Evolutionary conservation across 768 basidiomycete genomes (phyloP).

Genomic region (Termitomyces sp.): DNA sequence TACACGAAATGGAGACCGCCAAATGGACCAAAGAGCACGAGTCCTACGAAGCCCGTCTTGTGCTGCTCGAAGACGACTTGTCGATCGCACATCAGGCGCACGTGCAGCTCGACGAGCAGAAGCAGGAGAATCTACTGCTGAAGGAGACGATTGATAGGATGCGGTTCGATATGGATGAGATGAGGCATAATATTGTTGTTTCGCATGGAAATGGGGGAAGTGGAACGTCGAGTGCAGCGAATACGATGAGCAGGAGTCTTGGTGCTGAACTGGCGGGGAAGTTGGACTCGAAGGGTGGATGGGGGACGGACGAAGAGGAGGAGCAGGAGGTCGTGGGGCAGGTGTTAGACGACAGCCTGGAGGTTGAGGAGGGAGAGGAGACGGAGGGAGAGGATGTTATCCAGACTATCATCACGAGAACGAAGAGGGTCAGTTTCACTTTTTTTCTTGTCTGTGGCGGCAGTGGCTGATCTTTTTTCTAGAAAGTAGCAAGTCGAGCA

Average conservation of each 20-base stretch:
- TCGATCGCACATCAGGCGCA: conserved; percentile 64
- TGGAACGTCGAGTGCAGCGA: conserved; percentile 41
- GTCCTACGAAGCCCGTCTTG: conserved; percentile 65
- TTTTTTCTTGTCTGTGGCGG: conserved; percentile 4
- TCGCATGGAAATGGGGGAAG: conserved; percentile 32
- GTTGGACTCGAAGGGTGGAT: conserved; percentile 35
- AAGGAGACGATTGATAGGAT: conserved; percentile 97
- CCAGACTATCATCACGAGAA: conserved; percentile 86
- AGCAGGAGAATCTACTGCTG: conserved; percentile 87
- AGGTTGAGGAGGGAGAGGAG: conserved; percentile 40
- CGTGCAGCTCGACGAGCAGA: conserved; percentile 80
- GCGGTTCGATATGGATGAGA: conserved; percentile 91
- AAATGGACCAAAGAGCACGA: conserved; percentile 68
- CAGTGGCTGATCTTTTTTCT: conserved; percentile 12
- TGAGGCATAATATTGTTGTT: conserved; percentile 47
- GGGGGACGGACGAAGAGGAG: conserved; percentile 33
- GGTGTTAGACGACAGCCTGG: conserved; percentile 23
- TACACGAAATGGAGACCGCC: conserved; percentile 59
- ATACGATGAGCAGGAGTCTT: conserved; percentile 65
- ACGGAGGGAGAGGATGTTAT: conserved; percentile 72
- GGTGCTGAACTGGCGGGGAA: conserved; percentile 68
- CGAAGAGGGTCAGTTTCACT: conserved; percentile 51
- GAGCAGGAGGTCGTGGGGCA: conserved; percentile 31
- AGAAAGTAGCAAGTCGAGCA: conserved; percentile 67
- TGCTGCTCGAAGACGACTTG: conserved; percentile 68